phyloP scores from a whole-genome alignment of 768 basidiomycete genomes.

The Mrakia gelida region DNA sequence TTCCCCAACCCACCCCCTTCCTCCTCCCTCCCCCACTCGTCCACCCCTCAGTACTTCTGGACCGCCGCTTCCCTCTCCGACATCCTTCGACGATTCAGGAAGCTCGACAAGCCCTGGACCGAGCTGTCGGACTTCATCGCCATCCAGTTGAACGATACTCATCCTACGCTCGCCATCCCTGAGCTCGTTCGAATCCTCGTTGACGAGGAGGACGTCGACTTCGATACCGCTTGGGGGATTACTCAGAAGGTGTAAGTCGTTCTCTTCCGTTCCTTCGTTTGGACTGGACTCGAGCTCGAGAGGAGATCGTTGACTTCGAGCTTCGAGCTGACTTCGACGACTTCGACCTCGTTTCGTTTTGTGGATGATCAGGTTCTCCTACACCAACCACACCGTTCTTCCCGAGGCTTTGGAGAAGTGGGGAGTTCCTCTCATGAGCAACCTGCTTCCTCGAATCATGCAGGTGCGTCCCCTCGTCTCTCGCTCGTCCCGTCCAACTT shows the following conservation, averaged over 20 bases:
- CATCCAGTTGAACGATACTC: slow-evolving; percentile 76
- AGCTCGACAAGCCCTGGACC: slow-evolving; percentile 70
- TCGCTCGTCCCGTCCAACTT: background rate
- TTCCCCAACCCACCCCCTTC: no score
- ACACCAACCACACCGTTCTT: slow-evolving; percentile 36
- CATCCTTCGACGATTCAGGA: slow-evolving; percentile 32
- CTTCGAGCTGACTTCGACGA: no score
- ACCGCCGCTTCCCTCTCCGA: slow-evolving; percentile 27
- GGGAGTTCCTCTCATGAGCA: slow-evolving; percentile 79
- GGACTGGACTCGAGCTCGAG: no score
- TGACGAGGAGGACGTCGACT: slow-evolving; percentile 84
- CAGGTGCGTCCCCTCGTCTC: background rate
- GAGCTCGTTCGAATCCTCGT: slow-evolving; percentile 49
- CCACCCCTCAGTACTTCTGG: slow-evolving; percentile 7
- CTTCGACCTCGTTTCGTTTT: no score
- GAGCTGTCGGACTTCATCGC: slow-evolving; percentile 81
- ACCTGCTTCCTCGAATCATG: slow-evolving; percentile 65
- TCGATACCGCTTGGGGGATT: slow-evolving; percentile 83
- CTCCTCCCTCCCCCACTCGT: no score
- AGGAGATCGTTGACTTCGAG: no score
- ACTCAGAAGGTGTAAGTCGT: slow-evolving; percentile 60
- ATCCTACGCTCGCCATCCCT: slow-evolving; percentile 65
- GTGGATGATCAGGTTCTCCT: slow-evolving; percentile 36
- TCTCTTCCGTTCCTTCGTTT: no score
- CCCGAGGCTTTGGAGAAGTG: slow-evolving; percentile 58